phyloP scores from a whole-genome alignment of 2,329 filamentous ascomycete species.

The Colletotrichum paranaense region DNA sequence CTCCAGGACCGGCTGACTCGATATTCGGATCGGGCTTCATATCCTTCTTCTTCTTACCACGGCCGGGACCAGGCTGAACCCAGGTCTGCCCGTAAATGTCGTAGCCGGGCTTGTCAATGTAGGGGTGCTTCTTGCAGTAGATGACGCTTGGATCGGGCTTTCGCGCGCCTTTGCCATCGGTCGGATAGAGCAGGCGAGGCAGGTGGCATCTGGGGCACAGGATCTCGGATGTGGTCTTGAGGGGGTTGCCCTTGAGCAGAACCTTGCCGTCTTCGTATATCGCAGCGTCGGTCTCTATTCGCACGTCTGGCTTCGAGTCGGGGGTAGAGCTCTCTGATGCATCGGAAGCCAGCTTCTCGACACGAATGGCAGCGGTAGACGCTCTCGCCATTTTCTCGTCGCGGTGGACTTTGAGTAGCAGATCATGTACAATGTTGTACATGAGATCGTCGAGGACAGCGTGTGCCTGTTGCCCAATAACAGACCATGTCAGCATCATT shows the following conservation, averaged over 20 bases:
- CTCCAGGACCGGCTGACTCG: constrained; percentile 58
- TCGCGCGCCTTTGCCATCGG: constrained; percentile 74
- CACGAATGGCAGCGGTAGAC: constrained; percentile 70
- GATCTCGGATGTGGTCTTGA: constrained; percentile 77
- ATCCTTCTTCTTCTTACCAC: constrained; percentile 85
- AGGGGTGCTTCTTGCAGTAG: constrained; percentile 84
- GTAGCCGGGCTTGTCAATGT: constrained; percentile 79
- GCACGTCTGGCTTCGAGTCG: constrained; percentile 66
- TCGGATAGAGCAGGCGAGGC: constrained; percentile 78
- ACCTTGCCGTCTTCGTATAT: constrained; percentile 77
- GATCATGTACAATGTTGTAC: constrained; percentile 81
- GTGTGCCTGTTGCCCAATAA: constrained; percentile 59
- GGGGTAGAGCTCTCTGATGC: constrained; percentile 63
- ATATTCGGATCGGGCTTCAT: constrained; percentile 67
- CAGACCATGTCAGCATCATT: constrained; percentile 22
- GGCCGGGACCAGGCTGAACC: constrained; percentile 75
- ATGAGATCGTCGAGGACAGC: constrained; percentile 79
- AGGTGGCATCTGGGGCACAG: constrained; percentile 80
- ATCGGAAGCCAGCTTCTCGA: constrained; percentile 71
- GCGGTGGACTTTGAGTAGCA: constrained; percentile 79
- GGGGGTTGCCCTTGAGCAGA: constrained; percentile 76
- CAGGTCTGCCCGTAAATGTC: constrained; percentile 88
- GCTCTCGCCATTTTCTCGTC: constrained; percentile 82
- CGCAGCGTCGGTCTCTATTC: constrained; percentile 74
- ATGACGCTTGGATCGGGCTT: constrained; percentile 75